phyloP scores from a whole-genome alignment of 495 filamentous ascomycete species.

The Rostrohypoxylon terebratum region DNA sequence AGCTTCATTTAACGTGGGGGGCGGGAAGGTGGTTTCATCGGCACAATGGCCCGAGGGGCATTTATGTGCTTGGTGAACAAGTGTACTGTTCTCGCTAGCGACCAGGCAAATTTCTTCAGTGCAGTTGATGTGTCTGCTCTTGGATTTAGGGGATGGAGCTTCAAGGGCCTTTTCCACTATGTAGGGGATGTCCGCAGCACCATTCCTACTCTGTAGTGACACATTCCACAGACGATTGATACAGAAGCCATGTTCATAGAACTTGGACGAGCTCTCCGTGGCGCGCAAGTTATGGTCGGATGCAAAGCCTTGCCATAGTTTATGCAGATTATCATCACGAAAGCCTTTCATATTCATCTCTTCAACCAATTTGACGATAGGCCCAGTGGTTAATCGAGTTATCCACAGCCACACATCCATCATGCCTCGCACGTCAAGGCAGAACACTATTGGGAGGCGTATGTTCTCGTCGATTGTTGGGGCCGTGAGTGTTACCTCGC shows the following conservation, averaged over 20 bases:
- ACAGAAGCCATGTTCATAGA: conserved; percentile 8
- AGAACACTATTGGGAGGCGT: neutral
- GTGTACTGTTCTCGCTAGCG: neutral
- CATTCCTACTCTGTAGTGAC: conserved; percentile 8
- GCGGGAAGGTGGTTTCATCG: neutral
- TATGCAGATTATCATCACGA: neutral
- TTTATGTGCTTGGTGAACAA: conserved; percentile 12
- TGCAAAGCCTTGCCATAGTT: conserved; percentile 5
- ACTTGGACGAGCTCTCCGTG: conserved; percentile 2
- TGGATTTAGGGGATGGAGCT: conserved; percentile 10
- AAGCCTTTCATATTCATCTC: conserved; percentile 3
- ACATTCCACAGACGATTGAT: conserved; percentile 12
- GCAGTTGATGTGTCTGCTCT: conserved; percentile 3
- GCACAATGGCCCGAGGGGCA: neutral
- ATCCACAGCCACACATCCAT: conserved; percentile 1
- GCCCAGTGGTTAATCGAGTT: neutral
- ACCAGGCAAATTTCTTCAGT: conserved; percentile 4
- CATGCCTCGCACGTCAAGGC: conserved; percentile 3
- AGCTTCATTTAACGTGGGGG: neutral
- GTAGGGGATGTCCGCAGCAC: conserved; percentile 9
- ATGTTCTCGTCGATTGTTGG: neutral
- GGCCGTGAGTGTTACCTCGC: neutral
- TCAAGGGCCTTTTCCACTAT: conserved; percentile 10
- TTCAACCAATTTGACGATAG: conserved; percentile 2
- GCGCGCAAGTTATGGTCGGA: conserved; percentile 4